Evolutionary conservation across 306 rosid genomes (phyloP), one percentile per base, ranked within the genome.

Genomic region (Ormosia semicastrata): DNA sequence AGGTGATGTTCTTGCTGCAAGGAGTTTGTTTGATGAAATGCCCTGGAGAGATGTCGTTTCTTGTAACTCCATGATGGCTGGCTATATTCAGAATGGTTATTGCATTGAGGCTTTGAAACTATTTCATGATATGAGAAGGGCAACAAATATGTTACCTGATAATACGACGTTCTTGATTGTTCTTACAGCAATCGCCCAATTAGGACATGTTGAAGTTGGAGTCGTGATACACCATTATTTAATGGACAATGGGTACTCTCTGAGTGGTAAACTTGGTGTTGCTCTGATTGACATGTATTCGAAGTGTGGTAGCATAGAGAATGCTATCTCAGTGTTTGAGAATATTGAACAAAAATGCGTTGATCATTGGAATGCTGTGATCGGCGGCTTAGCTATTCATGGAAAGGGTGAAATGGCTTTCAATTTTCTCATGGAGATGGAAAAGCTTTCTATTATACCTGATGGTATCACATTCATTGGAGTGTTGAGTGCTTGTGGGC

Each of bases 281-380:
- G 89, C 91, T 2, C 78, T 93, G 0, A 89, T 93, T 66, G 92
- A 89, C 80, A 93, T 93, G 97, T 93, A 91, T 37, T 88, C 96
- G 1, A 91, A 93, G 82, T 91, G 96, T 54, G 96, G 97, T 33
- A 91, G 90, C 82, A 84, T 89, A 52, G 89, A 87, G 75, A 63
- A 74, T 10, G 95, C 97, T 34, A 66, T 80, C 60, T 75, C 78
- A 34, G 92, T 93, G 66, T 93, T 93, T 52, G 88, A 81, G 82
- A 67, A 75, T 43, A 73, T 86, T 6, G 89, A 89, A 4, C 67
- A 77, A 56, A 93, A 85, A 85, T 70, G 79, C 6, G 86, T 93
- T 37, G 96, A 93, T 89, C 96, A 93, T 67, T 93, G 96, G 94
- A 91, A 91, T 71, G 96, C 94, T 60, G 70, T 91, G 87, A 91